phyloP scores from a whole-genome alignment of 2,329 filamentous ascomycete genomes.

The Colletotrichum australisinense region DNA sequence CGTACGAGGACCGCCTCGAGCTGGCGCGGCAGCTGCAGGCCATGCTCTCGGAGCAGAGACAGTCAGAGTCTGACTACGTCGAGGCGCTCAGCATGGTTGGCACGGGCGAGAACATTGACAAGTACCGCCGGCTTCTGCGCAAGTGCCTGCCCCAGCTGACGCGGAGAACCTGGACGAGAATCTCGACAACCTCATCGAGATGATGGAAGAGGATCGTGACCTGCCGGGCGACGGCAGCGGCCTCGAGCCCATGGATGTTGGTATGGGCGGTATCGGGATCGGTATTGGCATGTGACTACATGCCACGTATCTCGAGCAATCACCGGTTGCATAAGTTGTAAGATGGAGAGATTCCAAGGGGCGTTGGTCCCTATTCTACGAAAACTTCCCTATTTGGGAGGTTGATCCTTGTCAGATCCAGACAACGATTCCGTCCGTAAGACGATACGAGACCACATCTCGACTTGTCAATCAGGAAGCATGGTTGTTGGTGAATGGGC shows the following conservation, averaged over 20 bases:
- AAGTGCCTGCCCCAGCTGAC: conserved; percentile 76
- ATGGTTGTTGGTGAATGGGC: not conserved
- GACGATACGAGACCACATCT: not conserved
- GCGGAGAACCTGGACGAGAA: conserved; percentile 75
- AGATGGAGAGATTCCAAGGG: not conserved
- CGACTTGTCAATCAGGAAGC: not conserved
- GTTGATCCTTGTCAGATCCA: not conserved
- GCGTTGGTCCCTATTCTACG: not conserved
- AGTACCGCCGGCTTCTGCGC: conserved; percentile 77
- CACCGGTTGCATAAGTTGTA: conserved; percentile 8
- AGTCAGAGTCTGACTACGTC: conserved; percentile 75
- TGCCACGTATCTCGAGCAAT: conserved; percentile 9
- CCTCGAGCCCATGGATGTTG: conserved; percentile 42
- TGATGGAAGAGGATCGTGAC: conserved; percentile 72
- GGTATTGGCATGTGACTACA: conserved; percentile 25
- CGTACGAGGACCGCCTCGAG: conserved; percentile 65
- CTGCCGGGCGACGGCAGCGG: conserved; percentile 50
- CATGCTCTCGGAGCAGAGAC: conserved; percentile 69
- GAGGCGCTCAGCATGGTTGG: conserved; percentile 76
- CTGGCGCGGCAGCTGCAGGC: conserved; percentile 69
- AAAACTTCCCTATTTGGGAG: not conserved
- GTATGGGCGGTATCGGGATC: conserved; percentile 30
- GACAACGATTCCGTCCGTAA: not conserved
- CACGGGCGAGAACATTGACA: conserved; percentile 78
- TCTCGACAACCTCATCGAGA: conserved; percentile 68